A percentile compares a stretch with the other conserved stretches of the same genome.
These are phyloP conservation scores for Tritrichomonas musculus DNA, from an alignment of 208 protist species.

Conservation along the genomic window DNA sequence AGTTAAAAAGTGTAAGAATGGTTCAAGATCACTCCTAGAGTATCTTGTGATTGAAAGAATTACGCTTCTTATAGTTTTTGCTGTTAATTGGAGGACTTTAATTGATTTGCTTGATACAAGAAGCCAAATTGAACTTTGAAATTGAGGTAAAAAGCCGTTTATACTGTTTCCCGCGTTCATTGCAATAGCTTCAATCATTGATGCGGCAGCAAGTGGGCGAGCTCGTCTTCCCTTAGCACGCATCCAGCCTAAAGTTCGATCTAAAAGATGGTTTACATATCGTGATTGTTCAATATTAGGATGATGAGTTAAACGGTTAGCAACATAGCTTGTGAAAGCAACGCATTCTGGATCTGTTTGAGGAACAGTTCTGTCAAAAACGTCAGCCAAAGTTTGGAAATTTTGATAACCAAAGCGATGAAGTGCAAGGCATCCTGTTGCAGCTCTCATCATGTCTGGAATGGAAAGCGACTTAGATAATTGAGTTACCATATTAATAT, in stretches of 20 bases:
- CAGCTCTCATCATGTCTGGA: background rate
- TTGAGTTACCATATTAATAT: background rate
- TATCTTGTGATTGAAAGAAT: background rate
- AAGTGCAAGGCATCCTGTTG: background rate
- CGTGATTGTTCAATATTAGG: conserved; percentile 1
- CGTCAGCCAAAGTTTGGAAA: background rate
- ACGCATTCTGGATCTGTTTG: conserved; percentile 13
- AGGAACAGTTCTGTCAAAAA: background rate
- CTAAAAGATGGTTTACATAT: background rate
- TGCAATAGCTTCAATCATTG: background rate
- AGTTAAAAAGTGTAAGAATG: background rate
- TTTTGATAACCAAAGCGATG: background rate
- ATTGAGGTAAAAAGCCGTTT: background rate
- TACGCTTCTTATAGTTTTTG: background rate
- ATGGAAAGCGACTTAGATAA: background rate
- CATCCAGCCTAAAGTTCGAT: background rate
- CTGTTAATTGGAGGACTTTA: background rate
- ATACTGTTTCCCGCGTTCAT: background rate
- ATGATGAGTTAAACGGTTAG: background rate
- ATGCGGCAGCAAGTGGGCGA: background rate
- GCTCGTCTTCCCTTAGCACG: background rate
- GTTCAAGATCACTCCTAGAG: background rate
- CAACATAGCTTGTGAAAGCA: background rate
- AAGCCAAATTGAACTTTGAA: background rate
- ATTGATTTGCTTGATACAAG: background rate